Evolutionary conservation across 2,329 filamentous ascomycete genomes (phyloP), one percentile per base, ranked within the genome.

Genomic region (Eurotiales sp.): DNA sequence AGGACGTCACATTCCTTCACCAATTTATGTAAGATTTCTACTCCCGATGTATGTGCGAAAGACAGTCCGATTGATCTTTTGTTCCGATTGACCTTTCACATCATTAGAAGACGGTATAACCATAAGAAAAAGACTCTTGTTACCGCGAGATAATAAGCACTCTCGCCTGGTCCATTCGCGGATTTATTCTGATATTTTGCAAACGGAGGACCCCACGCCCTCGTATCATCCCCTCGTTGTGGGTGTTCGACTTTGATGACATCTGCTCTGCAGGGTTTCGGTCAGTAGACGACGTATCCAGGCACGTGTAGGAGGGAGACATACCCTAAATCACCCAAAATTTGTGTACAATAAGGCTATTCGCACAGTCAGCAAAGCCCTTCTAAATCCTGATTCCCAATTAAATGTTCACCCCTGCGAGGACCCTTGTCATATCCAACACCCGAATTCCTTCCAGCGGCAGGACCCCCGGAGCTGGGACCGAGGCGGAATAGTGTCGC

Each of bases 221-320:
- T 78, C 8, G 93, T 99, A 66, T 99, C 93, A 66, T 99, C 93
- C 32, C 89, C 93, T 52, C 89, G 81, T 4, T 83, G 83, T 3
- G 93, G 93, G 70, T 99, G 93, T 71, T 99, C 93, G 55, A 99
- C 82, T 72, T 99, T 99, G 73, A 99, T 96, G 27, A 99, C 85
- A 68, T 99, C 92, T 58, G 93, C 93, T 57, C 90, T 95, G 60
- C 53, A 57, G 61, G 59, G 60, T 56, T 55, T 39, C 12, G n/a
- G 39, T 55, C 53, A 55, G 19, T 27, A 39, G 44, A 6, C 11
- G 30, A 34, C 30, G 46, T 29, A n/a, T n/a, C 49, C 56, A 46
- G 22, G 19, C 36, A 19, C 12, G 34, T 10, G 17, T 11, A 34
- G 15, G 25, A 19, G 17, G 53, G 34, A 25, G 54, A 60, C 83